Percentiles rank a stretch among this genome's conserved stretches.
Conservation (phyloP, 345 rosid genomes). For the Anacardium occidentale region DNA sequence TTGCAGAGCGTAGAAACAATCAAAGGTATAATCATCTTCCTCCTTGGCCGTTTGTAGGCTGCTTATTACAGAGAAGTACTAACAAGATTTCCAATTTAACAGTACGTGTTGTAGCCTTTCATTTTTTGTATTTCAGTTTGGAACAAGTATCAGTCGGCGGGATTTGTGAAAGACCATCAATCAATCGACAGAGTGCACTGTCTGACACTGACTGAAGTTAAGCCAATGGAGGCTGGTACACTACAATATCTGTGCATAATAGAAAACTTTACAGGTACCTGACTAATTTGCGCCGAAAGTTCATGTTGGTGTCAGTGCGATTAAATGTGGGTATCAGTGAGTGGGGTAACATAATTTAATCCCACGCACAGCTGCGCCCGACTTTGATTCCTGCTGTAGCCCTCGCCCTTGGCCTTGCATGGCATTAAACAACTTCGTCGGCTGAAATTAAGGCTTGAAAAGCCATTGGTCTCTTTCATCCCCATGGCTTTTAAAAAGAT, state of each 20-base stretch:
- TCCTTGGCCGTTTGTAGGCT: too few relatives aligned
- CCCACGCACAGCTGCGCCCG: conserved; percentile 8
- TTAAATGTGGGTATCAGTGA: conserved; percentile 3
- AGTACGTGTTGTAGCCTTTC: too few relatives aligned
- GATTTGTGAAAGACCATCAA: background rate
- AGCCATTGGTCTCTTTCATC: background rate
- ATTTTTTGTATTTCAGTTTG: too few relatives aligned
- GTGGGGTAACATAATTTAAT: conserved; percentile 5
- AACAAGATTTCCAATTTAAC: too few relatives aligned
- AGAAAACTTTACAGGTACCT: background rate
- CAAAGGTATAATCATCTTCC: background rate
- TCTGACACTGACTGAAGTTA: background rate
- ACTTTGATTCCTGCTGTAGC: too few relatives aligned
- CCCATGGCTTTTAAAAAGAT: background rate
- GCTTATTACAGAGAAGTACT: too few relatives aligned
- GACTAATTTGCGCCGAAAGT: background rate
- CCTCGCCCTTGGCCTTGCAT: too few relatives aligned
- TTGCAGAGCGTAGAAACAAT: background rate
- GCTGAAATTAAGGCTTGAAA: conserved; percentile 1
- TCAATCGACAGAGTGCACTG: background rate
- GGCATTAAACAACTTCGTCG: background rate
- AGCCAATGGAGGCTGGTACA: background rate
- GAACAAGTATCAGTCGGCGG: background rate
- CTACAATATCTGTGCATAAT: background rate
- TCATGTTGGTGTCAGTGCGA: conserved; percentile 6